Evolutionary conservation across 2,329 filamentous ascomycete genomes (phyloP), one percentile per base, ranked within the genome.

Genomic region (Ascochyta pisi): DNA sequence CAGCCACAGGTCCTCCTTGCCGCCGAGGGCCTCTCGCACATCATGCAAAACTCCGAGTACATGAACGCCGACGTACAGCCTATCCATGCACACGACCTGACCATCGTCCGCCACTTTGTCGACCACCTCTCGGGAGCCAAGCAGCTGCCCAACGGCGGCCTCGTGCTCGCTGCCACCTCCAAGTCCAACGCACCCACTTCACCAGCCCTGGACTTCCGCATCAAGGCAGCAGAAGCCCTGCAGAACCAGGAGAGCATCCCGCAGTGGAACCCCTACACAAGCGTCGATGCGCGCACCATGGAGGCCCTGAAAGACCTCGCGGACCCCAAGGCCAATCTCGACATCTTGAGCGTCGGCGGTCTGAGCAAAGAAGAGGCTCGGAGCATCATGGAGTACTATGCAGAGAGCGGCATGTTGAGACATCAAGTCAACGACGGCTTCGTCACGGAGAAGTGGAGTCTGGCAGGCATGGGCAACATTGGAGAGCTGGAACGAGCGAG

Each of bases 321-420:
- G 22, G 55, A 49, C n/a, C 61, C 60, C 22, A 64, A 61, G 61
- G 73, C 76, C 49, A 70, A 70, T 7, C 73, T 74, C 2, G 76
- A 80, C 29, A 72, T 84, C 3, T 75, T 82, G 64, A 82, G 84
- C 19, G 71, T 96, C 19, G 82, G 84, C 38, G 89, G 91, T 8
- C 69, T 97, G 63, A 88, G 81, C 66, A 90, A 88, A 76, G 78
- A 83, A 2, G 94, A 98, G 78, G 87, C 91, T 10, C 85, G 89
- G 57, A 83, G 86, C 0, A 81, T 96, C 65, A 89, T 98, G 86
- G 92, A 97, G 79, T 98, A 97, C 79, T 98, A 94, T 82, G 92
- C 91, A 5, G 86, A 86, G 33, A 96, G 91, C 74, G 95, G 94
- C 12, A 81, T 96, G 72, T 74, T 96, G 70, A 85, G 90, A 61